Percentiles rank a stretch among this genome's conserved stretches.
These are phyloP conservation scores for Ustilago sp. DNA, from an alignment of 1,284 basidiomycete genomes.

Conservation along the genomic window DNA sequence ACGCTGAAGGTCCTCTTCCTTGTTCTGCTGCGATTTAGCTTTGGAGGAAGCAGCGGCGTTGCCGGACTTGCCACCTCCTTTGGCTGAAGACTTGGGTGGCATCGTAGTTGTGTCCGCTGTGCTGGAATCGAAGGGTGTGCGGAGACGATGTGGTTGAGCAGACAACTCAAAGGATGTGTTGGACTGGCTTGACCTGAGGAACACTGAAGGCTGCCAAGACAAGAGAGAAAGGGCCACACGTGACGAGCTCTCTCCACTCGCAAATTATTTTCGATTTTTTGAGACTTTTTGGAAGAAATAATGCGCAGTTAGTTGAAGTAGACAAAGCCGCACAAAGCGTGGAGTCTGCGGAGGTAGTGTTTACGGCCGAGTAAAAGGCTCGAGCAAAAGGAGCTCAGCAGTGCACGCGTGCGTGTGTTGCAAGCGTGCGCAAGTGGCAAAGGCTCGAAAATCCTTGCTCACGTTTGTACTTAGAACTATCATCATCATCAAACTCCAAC, in stretches of 20 bases:
- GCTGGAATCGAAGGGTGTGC: background rate
- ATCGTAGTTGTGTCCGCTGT: slow-evolving; percentile 10
- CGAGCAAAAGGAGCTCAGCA: too few relatives aligned
- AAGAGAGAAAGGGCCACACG: slow-evolving; percentile 14
- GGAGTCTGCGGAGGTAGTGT: too few relatives aligned
- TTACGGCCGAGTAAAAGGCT: too few relatives aligned
- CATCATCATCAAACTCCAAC: too few relatives aligned
- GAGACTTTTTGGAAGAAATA: slow-evolving; percentile 20
- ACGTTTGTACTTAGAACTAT: too few relatives aligned
- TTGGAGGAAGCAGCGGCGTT: slow-evolving; percentile 31
- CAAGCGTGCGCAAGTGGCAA: too few relatives aligned
- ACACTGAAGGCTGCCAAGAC: too few relatives aligned
- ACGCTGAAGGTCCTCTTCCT: slow-evolving; percentile 60
- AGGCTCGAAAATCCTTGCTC: too few relatives aligned
- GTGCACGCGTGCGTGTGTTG: too few relatives aligned
- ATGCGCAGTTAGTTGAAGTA: too few relatives aligned
- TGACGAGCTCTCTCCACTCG: slow-evolving; percentile 20
- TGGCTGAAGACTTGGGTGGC: slow-evolving; percentile 38
- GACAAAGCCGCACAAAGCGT: too few relatives aligned
- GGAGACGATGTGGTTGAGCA: background rate
- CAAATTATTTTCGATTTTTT: slow-evolving; percentile 11
- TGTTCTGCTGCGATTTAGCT: slow-evolving; percentile 43
- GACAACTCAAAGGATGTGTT: background rate
- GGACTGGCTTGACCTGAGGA: background rate
- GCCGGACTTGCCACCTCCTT: slow-evolving; percentile 29